Base-by-base conservation (phyloP, 345 rosid species). In the Turnera subulata region DNA sequence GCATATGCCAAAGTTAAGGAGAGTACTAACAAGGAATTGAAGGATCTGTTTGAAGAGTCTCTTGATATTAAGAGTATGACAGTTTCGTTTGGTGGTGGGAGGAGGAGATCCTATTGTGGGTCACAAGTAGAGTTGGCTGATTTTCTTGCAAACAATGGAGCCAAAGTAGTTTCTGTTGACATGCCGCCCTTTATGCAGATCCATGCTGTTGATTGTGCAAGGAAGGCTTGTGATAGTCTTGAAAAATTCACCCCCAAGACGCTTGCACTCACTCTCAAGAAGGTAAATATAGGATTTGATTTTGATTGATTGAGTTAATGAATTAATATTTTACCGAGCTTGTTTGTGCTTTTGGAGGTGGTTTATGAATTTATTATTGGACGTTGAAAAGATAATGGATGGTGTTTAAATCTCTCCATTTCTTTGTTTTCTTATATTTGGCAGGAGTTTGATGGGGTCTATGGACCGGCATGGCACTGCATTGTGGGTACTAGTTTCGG, bases 101-200 rank as follows among this genome's bases (percentile, higher is more conserved):
- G 81, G 62, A 76, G 88, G 62, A 71, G 84, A 64, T 80, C 92
- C 42, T 67, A 75, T 17, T 40, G 77, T 57, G 84, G 83, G 2
- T 59, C 70, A 23, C 76, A 75, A 54, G 81, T 75, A 6, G 84
- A 85, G 64, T 57, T 85, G 65, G 68, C 51, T 14, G 83, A 79
- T 63, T 69, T 75, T 49, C 74, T 85, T 52, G 88, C 92, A 15
- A 73, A 61, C 62, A 80, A 73, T 16, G 88, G 88, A 7, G 92
- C 78, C 58, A 80, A 76, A 68, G 53, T 82, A 18, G 86, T 85
- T 18, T 77, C 92, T 11, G 88, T 82, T 22, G 92, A 85, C 71
- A 85, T 85, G 92, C 84, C 92, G 5, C 80, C 86, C 6, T 85
- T 78, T 80, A 82, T 85, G 92, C 92, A 85, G 80, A 80, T 85